Conservation (phyloP, 208 protist genomes). For the Strigomonas culicis region DNA sequence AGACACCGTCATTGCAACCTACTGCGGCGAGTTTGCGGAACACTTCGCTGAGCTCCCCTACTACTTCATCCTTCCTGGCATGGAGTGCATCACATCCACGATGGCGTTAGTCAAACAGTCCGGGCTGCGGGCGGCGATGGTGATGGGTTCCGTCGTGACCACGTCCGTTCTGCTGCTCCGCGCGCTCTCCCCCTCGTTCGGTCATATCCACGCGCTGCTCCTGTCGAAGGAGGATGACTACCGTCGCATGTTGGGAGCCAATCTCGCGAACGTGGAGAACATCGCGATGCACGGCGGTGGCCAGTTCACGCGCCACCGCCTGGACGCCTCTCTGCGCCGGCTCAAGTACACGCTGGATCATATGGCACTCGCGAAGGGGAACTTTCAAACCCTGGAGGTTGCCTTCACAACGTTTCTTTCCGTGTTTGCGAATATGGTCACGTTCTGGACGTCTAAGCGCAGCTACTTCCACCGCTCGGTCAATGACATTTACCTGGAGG, state of each 20-base stretch:
- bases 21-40: constrained; percentile 87
- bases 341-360: constrained; percentile 71
- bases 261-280: constrained; percentile 72
- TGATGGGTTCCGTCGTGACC: constrained; percentile 48
- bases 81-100: constrained; percentile 59
- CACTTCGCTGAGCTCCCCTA: constrained; percentile 89
- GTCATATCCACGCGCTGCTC: constrained; percentile 66
- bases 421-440: constrained; percentile 48
- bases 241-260: constrained; percentile 69
- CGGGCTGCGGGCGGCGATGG: constrained; percentile 30
- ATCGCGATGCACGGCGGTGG: constrained; percentile 80
- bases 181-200: constrained; percentile 59
- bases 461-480: constrained; percentile 36
- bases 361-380: constrained; percentile 72
- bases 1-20: constrained; percentile 79
- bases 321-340: constrained; percentile 50
- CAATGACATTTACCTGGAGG: constrained; percentile 66
- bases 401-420: constrained; percentile 60
- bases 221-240: constrained; percentile 74
- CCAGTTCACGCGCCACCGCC: constrained; percentile 42
- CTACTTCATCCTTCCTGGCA: constrained; percentile 75
- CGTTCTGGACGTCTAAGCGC: constrained; percentile 38
- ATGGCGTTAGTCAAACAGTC: constrained; percentile 59
- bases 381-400: constrained; percentile 72
- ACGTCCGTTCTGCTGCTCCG: constrained; percentile 56